These are phyloP conservation scores for Penicillium atrosanguineum DNA, from an alignment of 495 filamentous ascomycete genomes.

Conservation along the genomic window DNA sequence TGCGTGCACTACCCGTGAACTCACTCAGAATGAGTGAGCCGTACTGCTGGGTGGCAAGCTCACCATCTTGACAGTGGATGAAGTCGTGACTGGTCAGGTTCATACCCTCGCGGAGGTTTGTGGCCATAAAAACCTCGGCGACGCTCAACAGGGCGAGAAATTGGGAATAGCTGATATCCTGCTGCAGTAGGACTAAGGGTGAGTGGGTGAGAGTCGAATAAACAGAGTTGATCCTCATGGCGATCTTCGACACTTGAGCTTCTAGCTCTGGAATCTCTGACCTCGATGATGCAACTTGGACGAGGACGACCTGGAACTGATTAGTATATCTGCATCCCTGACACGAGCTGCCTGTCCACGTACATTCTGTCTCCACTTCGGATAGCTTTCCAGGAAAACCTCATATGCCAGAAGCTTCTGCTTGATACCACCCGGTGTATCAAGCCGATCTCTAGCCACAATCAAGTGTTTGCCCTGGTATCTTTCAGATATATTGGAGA, in stretches of 20 bases:
- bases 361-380: constrained; percentile 74
- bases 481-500: constrained; percentile 63
- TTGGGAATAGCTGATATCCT: constrained; percentile 82
- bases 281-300: constrained; percentile 81
- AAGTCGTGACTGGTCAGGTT: constrained; percentile 87
- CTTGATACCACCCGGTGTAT: constrained; percentile 78
- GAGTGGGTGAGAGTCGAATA: constrained; percentile 81
- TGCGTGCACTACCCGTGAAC: constrained; percentile 83
- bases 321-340: neutral
- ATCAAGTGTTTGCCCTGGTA: constrained; percentile 81
- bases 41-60: constrained; percentile 61
- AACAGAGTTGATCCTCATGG: constrained; percentile 77
- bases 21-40: constrained; percentile 88
- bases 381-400: constrained; percentile 80
- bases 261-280: constrained; percentile 76
- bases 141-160: constrained; percentile 81
- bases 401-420: constrained; percentile 88
- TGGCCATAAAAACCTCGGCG: constrained; percentile 82
- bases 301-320: constrained; percentile 61
- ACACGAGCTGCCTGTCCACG: neutral
- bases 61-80: constrained; percentile 80
- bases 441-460: constrained; percentile 83
- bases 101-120: constrained; percentile 87
- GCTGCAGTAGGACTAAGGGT: constrained; percentile 82
- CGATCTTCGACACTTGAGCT: constrained; percentile 78